Evolutionary conservation across 371 early-diverging fungal genomes (phyloP), one percentile per base, ranked within the genome.

Genomic region (Conidiobolus coronatus): DNA sequence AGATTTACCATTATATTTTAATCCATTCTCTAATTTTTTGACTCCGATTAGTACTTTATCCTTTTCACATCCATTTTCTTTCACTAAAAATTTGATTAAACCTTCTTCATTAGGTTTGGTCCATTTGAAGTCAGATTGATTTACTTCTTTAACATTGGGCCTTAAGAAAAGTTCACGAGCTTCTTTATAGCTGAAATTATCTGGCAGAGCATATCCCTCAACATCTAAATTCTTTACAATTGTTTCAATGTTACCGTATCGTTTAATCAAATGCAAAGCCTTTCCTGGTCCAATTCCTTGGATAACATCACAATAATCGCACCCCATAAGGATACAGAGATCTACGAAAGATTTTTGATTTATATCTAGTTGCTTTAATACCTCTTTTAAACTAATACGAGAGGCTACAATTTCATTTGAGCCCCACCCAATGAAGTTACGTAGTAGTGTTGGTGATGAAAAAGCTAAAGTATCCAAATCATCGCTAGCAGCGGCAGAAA

Each of bases 391-490:
- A 44, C 79, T 71, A 39, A 97, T 78, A 62, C 98, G 99, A 36
- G 70, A 70, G 54, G 99, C 89, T 8, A 90, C 88, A 68, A 81
- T 59, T 57, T 96, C 97, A 45, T 87, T 81, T 23, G 75, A 71
- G 51, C 96, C 89, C 38, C 89, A 79, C 52, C 86, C 86, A 0
- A 93, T 94, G 57, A 99, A 65, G 57, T 98, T 96, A 18, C 99
- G 81, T 39, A 99, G 52, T 18, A 99, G 66, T n/a, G 89, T 67
- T 1, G 94, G 93, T 2, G 95, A 59, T 5, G 79, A 81, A 64
- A 99, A 99, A 3, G 96, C 86, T 45, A 99, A 65, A 0, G 98
- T 94, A 60, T 99, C 99, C 99, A 99, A 98, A 67, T 99, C 99
- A 59, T 99, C 99, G 1, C 96, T 91, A 5, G 88, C 98, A 19